These are phyloP conservation scores for Meyerozyma guilliermondii DNA, from an alignment of 1,139 yeast species.

Conservation along the genomic window DNA sequence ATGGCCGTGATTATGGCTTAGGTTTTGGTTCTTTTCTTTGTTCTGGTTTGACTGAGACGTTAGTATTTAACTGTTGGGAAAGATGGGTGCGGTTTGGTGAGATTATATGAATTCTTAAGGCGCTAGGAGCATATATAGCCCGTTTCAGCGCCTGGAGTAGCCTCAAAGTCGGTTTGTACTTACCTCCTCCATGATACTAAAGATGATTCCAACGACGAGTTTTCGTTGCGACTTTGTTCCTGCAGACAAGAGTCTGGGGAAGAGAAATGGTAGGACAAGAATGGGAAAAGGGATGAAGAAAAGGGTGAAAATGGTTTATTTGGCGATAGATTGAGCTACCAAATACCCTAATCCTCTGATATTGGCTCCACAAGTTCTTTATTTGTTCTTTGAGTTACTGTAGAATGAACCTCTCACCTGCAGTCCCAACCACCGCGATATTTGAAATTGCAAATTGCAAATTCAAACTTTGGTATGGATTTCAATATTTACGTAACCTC, in stretches of 20 bases:
- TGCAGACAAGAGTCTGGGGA: not conserved
- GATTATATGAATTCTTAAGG: not conserved
- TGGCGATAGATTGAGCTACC: too few relatives aligned
- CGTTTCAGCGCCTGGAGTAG: not conserved
- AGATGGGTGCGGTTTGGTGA: not conserved
- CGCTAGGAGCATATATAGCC: not conserved
- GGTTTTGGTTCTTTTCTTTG: conserved; percentile 1
- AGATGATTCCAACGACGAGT: not conserved
- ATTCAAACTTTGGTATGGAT: conserved; percentile 21
- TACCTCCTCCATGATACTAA: not conserved
- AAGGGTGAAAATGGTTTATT: too few relatives aligned
- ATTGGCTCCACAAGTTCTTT: too few relatives aligned
- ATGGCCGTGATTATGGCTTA: conserved; percentile 1
- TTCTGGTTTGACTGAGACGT: not conserved
- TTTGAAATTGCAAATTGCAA: too few relatives aligned
- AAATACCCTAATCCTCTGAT: too few relatives aligned
- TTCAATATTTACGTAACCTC: conserved; percentile 60
- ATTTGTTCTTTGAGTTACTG: too few relatives aligned
- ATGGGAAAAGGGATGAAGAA: not conserved
- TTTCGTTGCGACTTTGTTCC: not conserved
- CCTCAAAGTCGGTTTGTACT: not conserved
- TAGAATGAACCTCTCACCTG: too few relatives aligned
- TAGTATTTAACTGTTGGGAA: not conserved
- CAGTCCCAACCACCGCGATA: too few relatives aligned
- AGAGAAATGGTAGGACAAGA: not conserved